phyloP scores from a whole-genome alignment of 2,329 filamentous ascomycete genomes.

The Graphiopsis chlorocephala region DNA sequence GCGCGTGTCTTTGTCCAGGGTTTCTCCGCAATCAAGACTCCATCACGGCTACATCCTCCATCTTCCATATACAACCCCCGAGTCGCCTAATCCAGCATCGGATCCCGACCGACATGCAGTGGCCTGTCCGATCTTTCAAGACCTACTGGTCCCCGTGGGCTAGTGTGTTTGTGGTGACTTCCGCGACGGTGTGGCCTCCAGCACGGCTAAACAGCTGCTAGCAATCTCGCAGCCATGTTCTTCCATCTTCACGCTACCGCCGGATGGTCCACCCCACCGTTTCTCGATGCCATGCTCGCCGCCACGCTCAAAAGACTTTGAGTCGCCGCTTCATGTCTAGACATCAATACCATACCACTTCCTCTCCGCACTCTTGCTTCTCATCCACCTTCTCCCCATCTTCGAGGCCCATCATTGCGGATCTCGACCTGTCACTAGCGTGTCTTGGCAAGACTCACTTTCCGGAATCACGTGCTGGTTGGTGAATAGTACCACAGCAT shows the following conservation, averaged over 20 bases:
- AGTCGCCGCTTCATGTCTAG: not conserved
- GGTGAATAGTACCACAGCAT: not conserved
- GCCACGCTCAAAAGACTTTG: conserved; percentile 12
- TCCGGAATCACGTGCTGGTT: not conserved
- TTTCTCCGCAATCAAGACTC: not conserved
- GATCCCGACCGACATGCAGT: not conserved
- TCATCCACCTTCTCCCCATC: conserved; percentile 3
- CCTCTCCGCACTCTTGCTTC: not conserved
- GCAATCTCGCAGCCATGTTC: conserved; percentile 16
- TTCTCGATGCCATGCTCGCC: conserved; percentile 6
- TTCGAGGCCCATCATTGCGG: not conserved
- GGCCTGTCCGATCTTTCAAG: not conserved
- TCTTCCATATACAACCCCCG: not conserved
- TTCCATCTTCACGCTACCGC: conserved; percentile 10
- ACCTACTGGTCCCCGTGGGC: not conserved
- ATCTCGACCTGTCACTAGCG: conserved; percentile 6
- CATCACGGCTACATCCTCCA: not conserved
- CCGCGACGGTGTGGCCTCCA: not conserved
- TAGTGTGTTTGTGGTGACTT: not conserved
- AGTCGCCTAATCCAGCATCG: not conserved
- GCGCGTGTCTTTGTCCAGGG: not conserved
- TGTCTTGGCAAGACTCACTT: conserved; percentile 8
- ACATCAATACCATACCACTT: not conserved
- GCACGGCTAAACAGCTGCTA: conserved; percentile 1
- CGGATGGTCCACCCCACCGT: conserved; percentile 15